phyloP scores from a whole-genome alignment of 2,329 filamentous ascomycete species.

The Eurotiales sp. region DNA sequence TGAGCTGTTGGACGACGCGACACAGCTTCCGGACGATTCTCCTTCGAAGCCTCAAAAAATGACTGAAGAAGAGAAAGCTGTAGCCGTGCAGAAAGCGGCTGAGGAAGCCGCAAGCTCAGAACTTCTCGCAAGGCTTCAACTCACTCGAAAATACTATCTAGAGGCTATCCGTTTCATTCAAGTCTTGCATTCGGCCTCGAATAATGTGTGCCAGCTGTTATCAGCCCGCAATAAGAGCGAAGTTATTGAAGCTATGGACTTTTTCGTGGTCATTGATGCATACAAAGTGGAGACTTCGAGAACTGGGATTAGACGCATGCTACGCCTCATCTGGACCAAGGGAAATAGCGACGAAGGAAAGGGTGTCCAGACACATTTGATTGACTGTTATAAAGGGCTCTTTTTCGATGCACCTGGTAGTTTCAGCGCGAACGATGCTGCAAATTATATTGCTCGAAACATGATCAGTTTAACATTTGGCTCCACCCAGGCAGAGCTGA shows the following conservation, averaged over 20 bases:
- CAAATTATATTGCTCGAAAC: constrained; percentile 93
- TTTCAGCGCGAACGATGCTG: constrained; percentile 83
- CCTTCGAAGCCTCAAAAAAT: constrained; percentile 64
- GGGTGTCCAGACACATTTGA: constrained; percentile 91
- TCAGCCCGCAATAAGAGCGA: constrained; percentile 97
- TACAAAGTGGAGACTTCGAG: constrained; percentile 96
- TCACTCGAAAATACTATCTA: constrained; percentile 87
- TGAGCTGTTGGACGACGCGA: constrained; percentile 81
- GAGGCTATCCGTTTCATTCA: constrained; percentile 93
- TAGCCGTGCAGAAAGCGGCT: constrained; percentile 71
- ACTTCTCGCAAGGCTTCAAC: constrained; percentile 78
- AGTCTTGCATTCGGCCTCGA: constrained; percentile 77
- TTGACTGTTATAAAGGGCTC: constrained; percentile 91
- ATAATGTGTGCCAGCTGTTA: constrained; percentile 77
- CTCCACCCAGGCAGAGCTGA: constrained; percentile 89
- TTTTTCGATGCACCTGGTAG: constrained; percentile 94
- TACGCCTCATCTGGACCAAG: constrained; percentile 98
- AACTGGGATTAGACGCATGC: constrained; percentile 87
- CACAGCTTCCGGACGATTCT: constrained; percentile 65
- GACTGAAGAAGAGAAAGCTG: constrained; percentile 74
- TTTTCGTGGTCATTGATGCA: constrained; percentile 90
- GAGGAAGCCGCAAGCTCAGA: constrained; percentile 87
- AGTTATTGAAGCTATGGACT: constrained; percentile 98
- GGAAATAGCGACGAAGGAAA: constrained; percentile 99
- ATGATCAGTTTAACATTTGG: constrained; percentile 99